Base-by-base conservation (phyloP, 164 flowering plant genomes). In the Liriodendron chinense region DNA sequence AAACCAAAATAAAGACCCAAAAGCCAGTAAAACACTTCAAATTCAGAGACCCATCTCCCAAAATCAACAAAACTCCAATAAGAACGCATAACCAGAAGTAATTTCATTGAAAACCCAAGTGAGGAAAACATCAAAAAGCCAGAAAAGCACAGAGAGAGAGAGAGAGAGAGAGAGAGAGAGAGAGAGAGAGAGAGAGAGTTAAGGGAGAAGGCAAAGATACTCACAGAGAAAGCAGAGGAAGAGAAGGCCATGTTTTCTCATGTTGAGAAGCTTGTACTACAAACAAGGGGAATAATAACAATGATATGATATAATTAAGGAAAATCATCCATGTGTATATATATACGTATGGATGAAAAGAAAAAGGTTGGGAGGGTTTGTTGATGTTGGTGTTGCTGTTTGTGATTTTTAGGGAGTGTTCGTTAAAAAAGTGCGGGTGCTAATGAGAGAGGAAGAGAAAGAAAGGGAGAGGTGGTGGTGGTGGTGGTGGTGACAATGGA, bases 191-290 rank as follows among this genome's bases (percentile, higher is more conserved):
- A n/a, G n/a, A 12, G 22, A 74, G 50, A 24, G 69, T 56, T 43
- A n/a, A 47, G 14, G 74, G 43, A 34, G 43, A 34, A 34, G 43
- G 5, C 43, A 34, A 26, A 16, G 43, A 72, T 25, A 85, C 91
- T 87, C 82, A 88, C 94, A 82, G 25, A 85, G 72, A 69, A 78
- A 14, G 62, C 84, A 71, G 71, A 88, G 74, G 72, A 88, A n/a
- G 16, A 78, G 76, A 70, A 76, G 73, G 25, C 24, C 56, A 72
- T 75, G 68, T 50, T 77, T 73, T 74, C 79, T 82, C 93, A 85
- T 64, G 69, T 67, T 34, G 47, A 23, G 56, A 28, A 87, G 72
- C 80, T 83, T 76, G 74, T 77, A 61, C 68, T 72, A 66, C 3
- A 8, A 50, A 26, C 64, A 20, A 48, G 22, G 57, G 47, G 67